Base-by-base conservation (phyloP, 225 moss, liverwort and hornwort species). In the Pseudisothecium myosuroides region DNA sequence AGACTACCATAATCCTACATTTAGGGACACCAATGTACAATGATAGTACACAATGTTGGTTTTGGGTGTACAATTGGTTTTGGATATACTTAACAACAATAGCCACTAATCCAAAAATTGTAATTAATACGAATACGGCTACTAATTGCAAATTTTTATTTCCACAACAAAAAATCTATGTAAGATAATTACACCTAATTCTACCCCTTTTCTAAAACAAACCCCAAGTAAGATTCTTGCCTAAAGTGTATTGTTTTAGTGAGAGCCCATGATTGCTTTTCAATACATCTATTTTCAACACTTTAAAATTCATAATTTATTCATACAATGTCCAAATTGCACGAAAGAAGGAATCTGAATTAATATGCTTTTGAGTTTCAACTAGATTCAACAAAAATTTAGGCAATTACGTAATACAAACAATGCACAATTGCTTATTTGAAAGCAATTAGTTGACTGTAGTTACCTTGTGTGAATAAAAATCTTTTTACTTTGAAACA, bases 91-190 rank as follows among this genome's bases (percentile, higher is more conserved):
- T 32, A 31, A 75, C 7, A 49, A 20, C 4, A 49, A 75, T 32
- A 49, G 32, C 0, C 2, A 75, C 11, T 49, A 49, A 49, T 31
- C 2, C 19, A 18, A 74, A 47, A 74, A 17, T 22, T 47, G 2
- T 18, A 4, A 49, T 75, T 29, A 20, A 50, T 32, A 34, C 32
- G 7, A 32, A 50, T 32, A 76, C 0, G 1, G 2, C 12, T 50
- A 32, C 6, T 19, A 32, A 16, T 22, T 50, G 4, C 5, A 34
- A 32, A 12, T 7, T 17, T 21, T 50, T 45, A 20, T 76, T 73
- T 3, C 49, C 9, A 32, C 6, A 29, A 49, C 0, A 31, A 31
- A 31, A 47, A 12, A 5, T 10, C 12, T 20, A 49, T 0, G 0
- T 49, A 19, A 34, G 0, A 13, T 19, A 32, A 76, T 34, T 13